A percentile compares a stretch with the other conserved stretches of the same genome.
These are phyloP conservation scores for Pseudopyrenochaeta lycopersici DNA, from an alignment of 2,329 filamentous ascomycete species.

Conservation along the genomic window DNA sequence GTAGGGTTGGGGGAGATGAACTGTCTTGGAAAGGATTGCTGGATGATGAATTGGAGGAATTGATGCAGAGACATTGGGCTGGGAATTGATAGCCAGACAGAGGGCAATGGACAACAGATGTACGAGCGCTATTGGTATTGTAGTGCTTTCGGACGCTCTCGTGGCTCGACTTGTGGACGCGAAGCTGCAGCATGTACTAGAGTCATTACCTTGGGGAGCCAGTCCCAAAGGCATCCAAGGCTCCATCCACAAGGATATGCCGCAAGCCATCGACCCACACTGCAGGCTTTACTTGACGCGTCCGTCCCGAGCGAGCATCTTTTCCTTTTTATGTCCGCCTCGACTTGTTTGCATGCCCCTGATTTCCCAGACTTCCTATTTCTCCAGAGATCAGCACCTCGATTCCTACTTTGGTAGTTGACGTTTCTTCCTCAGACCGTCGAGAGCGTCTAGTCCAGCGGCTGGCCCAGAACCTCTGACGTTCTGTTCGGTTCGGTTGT, in stretches of 20 bases:
- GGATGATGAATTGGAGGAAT: neutral
- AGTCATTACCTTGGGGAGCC: neutral
- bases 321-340: conserved; percentile 8
- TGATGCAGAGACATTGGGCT: too few species aligned
- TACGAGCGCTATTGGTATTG: too few species aligned
- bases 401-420: neutral
- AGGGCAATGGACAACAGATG: neutral
- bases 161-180: neutral
- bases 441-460: neutral
- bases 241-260: conserved; percentile 6
- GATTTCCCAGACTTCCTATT: conserved; percentile 3
- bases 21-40: neutral
- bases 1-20: conserved; percentile 13
- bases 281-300: neutral
- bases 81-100: neutral
- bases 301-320: conserved; percentile 4
- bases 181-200: neutral
- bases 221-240: conserved; percentile 3
- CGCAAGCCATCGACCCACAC: conserved; percentile 16
- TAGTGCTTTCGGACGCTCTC: neutral
- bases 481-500: conserved; percentile 5
- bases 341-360: conserved; percentile 5
- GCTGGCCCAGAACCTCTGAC: conserved; percentile 1
- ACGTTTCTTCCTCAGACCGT: neutral
- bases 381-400: neutral